Evolutionary conservation across 345 rosid genomes (phyloP).

Genomic region (Corymbia maculata): DNA sequence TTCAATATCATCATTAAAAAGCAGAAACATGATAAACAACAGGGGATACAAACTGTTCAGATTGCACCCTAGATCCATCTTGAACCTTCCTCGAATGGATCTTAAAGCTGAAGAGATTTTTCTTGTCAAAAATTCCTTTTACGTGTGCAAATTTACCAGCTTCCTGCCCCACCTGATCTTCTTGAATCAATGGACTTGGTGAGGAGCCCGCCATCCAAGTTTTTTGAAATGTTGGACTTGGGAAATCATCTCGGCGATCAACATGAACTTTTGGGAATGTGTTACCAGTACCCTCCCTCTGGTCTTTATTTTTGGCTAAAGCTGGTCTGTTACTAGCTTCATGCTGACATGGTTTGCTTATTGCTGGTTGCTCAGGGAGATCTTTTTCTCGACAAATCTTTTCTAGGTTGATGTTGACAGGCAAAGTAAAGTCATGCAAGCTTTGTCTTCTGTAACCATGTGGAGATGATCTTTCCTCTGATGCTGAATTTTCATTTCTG

Average conservation of each 20-base stretch:
- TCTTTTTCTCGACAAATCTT: conserved; percentile 16
- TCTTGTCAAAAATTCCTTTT: conserved; percentile 15
- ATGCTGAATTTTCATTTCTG: conserved; percentile 15
- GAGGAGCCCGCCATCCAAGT: conserved; percentile 34
- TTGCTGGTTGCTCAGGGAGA: conserved; percentile 15
- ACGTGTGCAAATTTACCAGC: conserved; percentile 22
- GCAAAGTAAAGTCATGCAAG: conserved; percentile 8
- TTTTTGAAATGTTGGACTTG: conserved; percentile 58
- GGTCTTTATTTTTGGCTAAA: not conserved
- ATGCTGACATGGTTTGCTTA: conserved; percentile 18
- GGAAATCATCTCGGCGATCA: conserved; percentile 28
- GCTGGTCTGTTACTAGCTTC: conserved; percentile 9
- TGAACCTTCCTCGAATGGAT: conserved; percentile 23
- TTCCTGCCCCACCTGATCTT: conserved; percentile 19
- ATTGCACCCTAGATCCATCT: conserved; percentile 22
- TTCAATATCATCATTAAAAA: not conserved
- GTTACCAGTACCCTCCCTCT: not conserved
- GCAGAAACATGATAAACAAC: not conserved
- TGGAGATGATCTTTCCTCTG: conserved; percentile 38
- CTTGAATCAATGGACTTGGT: conserved; percentile 31
- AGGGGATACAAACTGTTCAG: conserved; percentile 45
- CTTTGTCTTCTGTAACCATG: conserved; percentile 18
- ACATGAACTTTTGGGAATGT: conserved; percentile 14
- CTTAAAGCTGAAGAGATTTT: conserved; percentile 25
- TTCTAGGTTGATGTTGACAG: conserved; percentile 8